Base-by-base conservation (phyloP, 1,139 yeast genomes). In the Pichia sp. region DNA sequence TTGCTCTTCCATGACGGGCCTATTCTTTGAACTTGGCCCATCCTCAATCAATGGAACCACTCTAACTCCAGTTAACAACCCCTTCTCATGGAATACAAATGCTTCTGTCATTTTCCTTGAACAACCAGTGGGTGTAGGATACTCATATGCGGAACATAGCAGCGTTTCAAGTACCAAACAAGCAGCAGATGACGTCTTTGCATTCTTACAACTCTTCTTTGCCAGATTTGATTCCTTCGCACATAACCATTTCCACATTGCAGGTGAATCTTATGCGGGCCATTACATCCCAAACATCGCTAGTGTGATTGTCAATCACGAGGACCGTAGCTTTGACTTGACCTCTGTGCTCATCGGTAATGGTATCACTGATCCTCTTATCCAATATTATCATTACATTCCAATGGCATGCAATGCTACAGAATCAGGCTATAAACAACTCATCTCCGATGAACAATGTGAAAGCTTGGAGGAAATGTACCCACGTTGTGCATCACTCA, bases 81-180 rank as follows among this genome's bases (percentile, higher is more conserved):
- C 88, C 30, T 64, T 74, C 62, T 73, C 94, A 11, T 87, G 96
- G 96, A 87, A 86, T 62, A 67, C 74, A 48, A 86, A 86, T 53
- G 96, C 96, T 18, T 74, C 91, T 14, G 91, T 87, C 28, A 84
- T 88, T 55, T 88, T 84, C 68, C 72, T 88, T 53, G 97, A 88
- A 61, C 96, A 87, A 63, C 97, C 97, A 2, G 94, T 87, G 37
- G 85, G 86, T 45, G 94, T 84, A 35, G 97, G 96, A 32, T 87
- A 77, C 64, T 86, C 96, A 7, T 87, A 86, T 63, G 39, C 46
- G 4, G 42, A 43, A 4, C 35, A 44, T 17, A 72, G 72, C 28
- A 62, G 64, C 25, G 76, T 83, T 25, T 62, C 68, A 22, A 68
- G 70, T 48, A 79, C 91, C 33, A 76, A 72, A 14, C 70, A 84